These are phyloP conservation scores for Magnolia sinica DNA, from an alignment of 164 flowering plant species.

Conservation along the genomic window DNA sequence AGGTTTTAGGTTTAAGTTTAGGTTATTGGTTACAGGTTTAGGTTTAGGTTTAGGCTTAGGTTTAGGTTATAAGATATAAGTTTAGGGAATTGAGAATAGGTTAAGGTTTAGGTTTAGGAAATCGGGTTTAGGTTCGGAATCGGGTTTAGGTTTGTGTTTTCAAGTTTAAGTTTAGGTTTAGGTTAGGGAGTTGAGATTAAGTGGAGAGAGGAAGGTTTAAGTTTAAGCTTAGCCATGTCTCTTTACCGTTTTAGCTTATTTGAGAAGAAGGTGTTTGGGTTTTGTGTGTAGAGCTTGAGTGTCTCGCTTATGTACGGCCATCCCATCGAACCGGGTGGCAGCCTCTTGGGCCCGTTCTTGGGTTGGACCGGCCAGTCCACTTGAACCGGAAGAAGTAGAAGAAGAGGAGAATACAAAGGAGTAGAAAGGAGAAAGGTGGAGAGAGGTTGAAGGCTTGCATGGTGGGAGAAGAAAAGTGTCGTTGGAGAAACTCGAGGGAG, in stretches of 20 bases:
- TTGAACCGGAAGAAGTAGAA: not conserved
- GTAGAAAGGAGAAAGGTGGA: not conserved
- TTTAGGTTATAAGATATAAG: too few relatives aligned
- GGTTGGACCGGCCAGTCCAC: not conserved
- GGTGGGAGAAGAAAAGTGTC: not conserved
- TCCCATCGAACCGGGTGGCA: constrained; percentile 91
- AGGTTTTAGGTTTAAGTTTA: too few relatives aligned
- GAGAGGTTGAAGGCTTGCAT: not conserved
- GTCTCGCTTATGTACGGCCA: constrained; percentile 93
- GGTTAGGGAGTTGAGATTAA: too few relatives aligned
- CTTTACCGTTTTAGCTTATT: constrained; percentile 50
- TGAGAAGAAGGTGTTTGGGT: constrained; percentile 72
- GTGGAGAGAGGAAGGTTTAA: too few relatives aligned
- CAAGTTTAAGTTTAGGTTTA: too few relatives aligned
- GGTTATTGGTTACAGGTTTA: too few relatives aligned
- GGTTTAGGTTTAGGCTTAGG: too few relatives aligned
- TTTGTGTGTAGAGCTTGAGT: constrained; percentile 62
- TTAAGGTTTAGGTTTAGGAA: too few relatives aligned
- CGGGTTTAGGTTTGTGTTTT: too few relatives aligned
- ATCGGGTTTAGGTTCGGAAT: too few relatives aligned
- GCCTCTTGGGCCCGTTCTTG: constrained; percentile 18
- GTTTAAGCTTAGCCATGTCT: not conserved
- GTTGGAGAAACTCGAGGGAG: not conserved
- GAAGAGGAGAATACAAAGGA: not conserved
- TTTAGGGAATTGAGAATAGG: too few relatives aligned